Base-by-base conservation (phyloP, 176 grass and related monocot genomes). In the Eragrostis curvula region DNA sequence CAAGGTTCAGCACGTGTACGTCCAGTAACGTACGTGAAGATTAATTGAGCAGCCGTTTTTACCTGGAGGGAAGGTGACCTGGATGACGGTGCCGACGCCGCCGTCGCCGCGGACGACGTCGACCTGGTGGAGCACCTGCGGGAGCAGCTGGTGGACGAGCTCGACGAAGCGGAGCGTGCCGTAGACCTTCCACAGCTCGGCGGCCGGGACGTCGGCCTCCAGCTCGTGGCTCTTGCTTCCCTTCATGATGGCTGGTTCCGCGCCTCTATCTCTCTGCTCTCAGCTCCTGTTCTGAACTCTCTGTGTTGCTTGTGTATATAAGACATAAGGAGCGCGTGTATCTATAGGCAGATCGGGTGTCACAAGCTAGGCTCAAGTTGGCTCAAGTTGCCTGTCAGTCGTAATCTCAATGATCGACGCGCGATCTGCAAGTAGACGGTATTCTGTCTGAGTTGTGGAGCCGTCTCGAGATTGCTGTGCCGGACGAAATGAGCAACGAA, bases 21-120 rank as follows among this genome's bases (percentile, higher is more conserved):
- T 72, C n/a, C 44, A 7, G 12, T 45, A 1, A 9, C 16, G 32
- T 58, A n/a, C n/a, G 25, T 13, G 15, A 2, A 16, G 13, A 13
- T 63, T 30, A 0, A 28, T 9, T 9, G 32, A 5, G 10, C 4
- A 9, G 29, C 18, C n/a, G n/a, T 52, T 58, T 58, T 88, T n/a
- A 89, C 88, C 88, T 5, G 79, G 88, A 78, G 83, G 66, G 17
- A 90, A 86, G 3, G 78, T 73, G 5, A 86, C 64, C 72, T 82
- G 30, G 57, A 90, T 10, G 78, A 83, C 55, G 30, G 88, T 83
- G 63, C 83, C 88, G 18, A 79, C 78, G 8, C 3, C 23, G 48
- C 83, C 88, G 0, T 78, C n/a, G 72, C 88, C 88, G 1, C 21
- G 39, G 66, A 90, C 27, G 58, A 86, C 69, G 41, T 77, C 56